Evolutionary conservation across 2,329 filamentous ascomycete genomes (phyloP).

Genomic region (Didymella pinodella): DNA sequence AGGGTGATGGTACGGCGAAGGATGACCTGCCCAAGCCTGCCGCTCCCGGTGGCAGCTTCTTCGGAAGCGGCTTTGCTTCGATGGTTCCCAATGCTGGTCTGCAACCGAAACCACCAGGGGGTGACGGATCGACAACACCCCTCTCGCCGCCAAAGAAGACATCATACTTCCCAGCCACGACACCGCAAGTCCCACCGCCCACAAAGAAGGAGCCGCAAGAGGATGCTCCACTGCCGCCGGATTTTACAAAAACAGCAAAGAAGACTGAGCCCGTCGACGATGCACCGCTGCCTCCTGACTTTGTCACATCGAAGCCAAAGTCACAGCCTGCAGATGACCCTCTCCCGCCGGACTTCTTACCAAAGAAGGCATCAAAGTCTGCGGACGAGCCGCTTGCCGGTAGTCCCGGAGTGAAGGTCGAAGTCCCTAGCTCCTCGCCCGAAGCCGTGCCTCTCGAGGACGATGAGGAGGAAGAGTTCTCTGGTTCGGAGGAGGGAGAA

Average conservation of each 20-base stretch:
- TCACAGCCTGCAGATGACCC: constrained; percentile 48
- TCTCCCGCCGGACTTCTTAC: constrained; percentile 49
- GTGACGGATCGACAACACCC: constrained; percentile 49
- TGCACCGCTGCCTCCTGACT: constrained; percentile 49
- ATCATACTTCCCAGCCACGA: constrained; percentile 32
- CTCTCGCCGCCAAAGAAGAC: constrained; percentile 40
- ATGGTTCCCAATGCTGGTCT: constrained; percentile 59
- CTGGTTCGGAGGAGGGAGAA: constrained; percentile 52
- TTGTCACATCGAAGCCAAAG: constrained; percentile 38
- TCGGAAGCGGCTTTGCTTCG: constrained; percentile 68
- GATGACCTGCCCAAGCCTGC: constrained; percentile 64
- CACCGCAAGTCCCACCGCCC: constrained; percentile 46
- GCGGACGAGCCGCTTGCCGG: constrained; percentile 56
- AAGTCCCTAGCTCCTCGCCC: constrained; percentile 47
- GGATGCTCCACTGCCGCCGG: constrained; percentile 50
- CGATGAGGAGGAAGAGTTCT: constrained; percentile 48
- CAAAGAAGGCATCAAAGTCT: constrained; percentile 40
- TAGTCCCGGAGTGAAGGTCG: constrained; percentile 56
- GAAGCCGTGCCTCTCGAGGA: constrained; percentile 45
- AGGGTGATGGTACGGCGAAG: constrained; percentile 67
- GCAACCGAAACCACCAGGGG: constrained; percentile 50
- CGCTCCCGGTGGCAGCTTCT: constrained; percentile 61
- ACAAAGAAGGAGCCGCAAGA: constrained; percentile 42
- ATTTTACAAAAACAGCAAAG: constrained; percentile 41
- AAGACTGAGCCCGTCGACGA: constrained; percentile 43